Conservation (phyloP, 2,329 filamentous ascomycete genomes). For the Diaporthe citrichinensis region DNA sequence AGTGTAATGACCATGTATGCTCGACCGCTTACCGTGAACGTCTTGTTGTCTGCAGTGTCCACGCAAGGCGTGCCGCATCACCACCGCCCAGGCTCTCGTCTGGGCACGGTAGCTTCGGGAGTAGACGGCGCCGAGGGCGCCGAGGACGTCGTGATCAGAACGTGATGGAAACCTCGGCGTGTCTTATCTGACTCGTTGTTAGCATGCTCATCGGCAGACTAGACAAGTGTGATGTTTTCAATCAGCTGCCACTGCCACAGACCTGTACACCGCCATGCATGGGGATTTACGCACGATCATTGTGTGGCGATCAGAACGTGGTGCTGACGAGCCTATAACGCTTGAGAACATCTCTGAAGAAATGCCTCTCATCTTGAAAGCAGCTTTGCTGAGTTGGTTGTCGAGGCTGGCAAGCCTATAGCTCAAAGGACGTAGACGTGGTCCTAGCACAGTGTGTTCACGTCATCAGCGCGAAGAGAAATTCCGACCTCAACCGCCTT, state of each 20-base stretch:
- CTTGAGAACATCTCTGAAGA: not conserved
- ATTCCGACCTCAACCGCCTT: not conserved
- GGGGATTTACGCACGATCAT: not conserved
- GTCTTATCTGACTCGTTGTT: conserved; percentile 8
- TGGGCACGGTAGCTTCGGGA: not conserved
- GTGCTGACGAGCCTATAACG: not conserved
- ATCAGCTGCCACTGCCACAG: not conserved
- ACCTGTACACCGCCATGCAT: not conserved
- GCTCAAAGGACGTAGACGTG: not conserved
- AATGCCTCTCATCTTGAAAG: not conserved
- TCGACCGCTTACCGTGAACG: not conserved
- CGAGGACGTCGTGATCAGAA: not conserved
- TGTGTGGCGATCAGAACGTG: not conserved
- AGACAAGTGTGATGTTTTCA: not conserved
- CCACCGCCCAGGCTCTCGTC: not conserved
- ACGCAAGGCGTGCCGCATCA: not conserved
- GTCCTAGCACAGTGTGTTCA: not conserved
- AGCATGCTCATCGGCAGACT: not conserved
- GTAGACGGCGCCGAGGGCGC: not conserved
- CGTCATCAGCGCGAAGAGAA: not conserved
- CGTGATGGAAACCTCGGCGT: not conserved
- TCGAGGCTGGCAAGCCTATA: not conserved
- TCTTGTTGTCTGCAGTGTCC: not conserved
- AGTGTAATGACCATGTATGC: not conserved
- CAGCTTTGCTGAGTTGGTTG: not conserved